Evolutionary conservation across 2,329 filamentous ascomycete species (phyloP).

Genomic region (Parascedosporium putredinis): DNA sequence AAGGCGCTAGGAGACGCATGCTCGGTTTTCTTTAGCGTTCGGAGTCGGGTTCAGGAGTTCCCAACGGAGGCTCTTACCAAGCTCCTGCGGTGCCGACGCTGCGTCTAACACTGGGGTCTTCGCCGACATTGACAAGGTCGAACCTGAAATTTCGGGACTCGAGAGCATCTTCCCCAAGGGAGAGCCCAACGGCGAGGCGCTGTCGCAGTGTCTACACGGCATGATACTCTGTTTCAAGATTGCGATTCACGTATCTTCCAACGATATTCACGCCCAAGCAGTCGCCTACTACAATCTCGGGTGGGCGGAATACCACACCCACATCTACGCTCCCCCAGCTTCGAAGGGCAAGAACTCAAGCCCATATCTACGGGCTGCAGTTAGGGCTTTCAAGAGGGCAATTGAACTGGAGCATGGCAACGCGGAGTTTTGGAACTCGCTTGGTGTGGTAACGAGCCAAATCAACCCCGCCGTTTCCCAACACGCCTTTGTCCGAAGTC

Average conservation of each 20-base stretch:
- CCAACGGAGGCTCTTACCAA: constrained; percentile 46
- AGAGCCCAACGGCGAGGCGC: constrained; percentile 35
- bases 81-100: constrained; percentile 38
- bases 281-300: constrained; percentile 97
- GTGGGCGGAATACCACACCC: constrained; percentile 81
- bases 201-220: constrained; percentile 54
- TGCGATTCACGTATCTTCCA: constrained; percentile 60
- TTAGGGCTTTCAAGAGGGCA: constrained; percentile 86
- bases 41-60: constrained; percentile 53
- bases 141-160: constrained; percentile 29
- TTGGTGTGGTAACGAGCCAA: constrained; percentile 81
- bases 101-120: constrained; percentile 45
- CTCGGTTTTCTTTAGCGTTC: constrained; percentile 70
- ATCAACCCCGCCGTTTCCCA: constrained; percentile 83
- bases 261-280: constrained; percentile 77
- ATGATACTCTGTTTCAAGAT: constrained; percentile 81
- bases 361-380: constrained; percentile 67
- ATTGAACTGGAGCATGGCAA: constrained; percentile 95
- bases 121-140: constrained; percentile 57
- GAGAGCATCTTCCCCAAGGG: constrained; percentile 29
- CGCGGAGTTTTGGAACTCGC: constrained; percentile 91
- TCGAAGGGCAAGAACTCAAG: constrained; percentile 41
- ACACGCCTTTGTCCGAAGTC: constrained; percentile 81
- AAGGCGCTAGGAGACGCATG: constrained; percentile 85
- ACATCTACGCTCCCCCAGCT: constrained; percentile 49